These are phyloP conservation scores for Colletotrichum sp. DNA, from an alignment of 2,329 filamentous ascomycete genomes.

Conservation along the genomic window DNA sequence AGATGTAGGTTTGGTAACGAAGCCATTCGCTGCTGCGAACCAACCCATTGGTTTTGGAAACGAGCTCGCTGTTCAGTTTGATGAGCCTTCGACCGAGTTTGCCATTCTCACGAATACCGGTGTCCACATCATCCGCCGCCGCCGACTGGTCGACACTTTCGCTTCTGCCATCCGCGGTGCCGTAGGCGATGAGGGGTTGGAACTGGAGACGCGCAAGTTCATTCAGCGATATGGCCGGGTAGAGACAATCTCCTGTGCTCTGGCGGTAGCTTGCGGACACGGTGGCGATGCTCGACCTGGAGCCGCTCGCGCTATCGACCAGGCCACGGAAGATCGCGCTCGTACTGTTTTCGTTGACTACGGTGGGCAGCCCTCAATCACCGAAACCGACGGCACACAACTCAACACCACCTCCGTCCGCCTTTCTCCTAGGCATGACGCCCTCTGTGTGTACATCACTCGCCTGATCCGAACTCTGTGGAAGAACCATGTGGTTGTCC, in stretches of 20 bases:
- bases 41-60: conserved; percentile 87
- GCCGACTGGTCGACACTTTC: conserved; percentile 90
- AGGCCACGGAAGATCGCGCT: conserved; percentile 84
- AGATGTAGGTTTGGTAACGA: conserved; percentile 78
- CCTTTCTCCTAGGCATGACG: conserved; percentile 88
- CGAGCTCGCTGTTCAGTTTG: conserved; percentile 95
- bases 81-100: conserved; percentile 80
- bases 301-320: conserved; percentile 79
- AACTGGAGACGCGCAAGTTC: conserved; percentile 82
- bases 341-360: conserved; percentile 90
- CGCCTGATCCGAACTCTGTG: conserved; percentile 89
- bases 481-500: conserved; percentile 76
- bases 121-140: conserved; percentile 82
- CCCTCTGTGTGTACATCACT: conserved; percentile 85
- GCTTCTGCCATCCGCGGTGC: conserved; percentile 78
- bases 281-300: conserved; percentile 77
- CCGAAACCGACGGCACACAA: conserved; percentile 75
- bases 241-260: conserved; percentile 87
- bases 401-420: conserved; percentile 81
- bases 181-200: conserved; percentile 78
- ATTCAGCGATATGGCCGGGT: conserved; percentile 85
- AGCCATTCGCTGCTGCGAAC: conserved; percentile 71
- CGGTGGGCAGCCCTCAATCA: conserved; percentile 84
- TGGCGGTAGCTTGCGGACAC: conserved; percentile 95
- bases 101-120: conserved; percentile 92